Percentiles rank a stretch among this genome's conserved stretches.
Evolutionary conservation across 805 yeast species (phyloP).

Genomic region (Komagataella mondaviorum): DNA sequence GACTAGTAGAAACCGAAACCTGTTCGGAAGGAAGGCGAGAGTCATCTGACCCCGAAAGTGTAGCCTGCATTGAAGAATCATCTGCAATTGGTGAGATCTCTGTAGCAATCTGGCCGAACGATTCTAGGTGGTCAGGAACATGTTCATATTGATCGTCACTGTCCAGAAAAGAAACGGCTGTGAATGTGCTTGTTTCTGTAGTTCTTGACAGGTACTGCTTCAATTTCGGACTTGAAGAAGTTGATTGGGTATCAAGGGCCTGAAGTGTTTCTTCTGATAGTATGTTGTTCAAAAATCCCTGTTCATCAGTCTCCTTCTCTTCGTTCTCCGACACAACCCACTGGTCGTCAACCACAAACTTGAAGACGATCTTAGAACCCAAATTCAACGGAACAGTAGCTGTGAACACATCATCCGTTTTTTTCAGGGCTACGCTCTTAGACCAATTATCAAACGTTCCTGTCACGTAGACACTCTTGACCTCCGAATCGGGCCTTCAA

Average conservation of each 20-base stretch:
- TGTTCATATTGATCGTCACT: not conserved
- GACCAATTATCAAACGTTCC: conserved; percentile 51
- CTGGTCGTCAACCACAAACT: conserved; percentile 43
- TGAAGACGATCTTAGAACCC: not conserved
- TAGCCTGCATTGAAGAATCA: not conserved
- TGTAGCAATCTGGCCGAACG: not conserved
- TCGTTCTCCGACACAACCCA: conserved; percentile 32
- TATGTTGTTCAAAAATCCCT: conserved; percentile 41
- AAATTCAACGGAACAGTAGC: conserved; percentile 25
- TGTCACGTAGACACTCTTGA: conserved; percentile 32
- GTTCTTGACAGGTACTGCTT: not conserved
- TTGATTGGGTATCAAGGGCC: not conserved
- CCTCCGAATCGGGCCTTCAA: not conserved
- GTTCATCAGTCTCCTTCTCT: conserved; percentile 22
- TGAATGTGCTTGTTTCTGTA: not conserved
- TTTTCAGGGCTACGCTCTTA: conserved; percentile 26
- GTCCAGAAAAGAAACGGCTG: not conserved
- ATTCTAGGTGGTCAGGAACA: not conserved
- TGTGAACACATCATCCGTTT: conserved; percentile 25
- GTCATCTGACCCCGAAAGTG: not conserved
- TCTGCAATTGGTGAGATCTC: not conserved
- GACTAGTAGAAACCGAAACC: not conserved
- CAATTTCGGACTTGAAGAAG: not conserved
- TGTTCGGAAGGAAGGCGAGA: not conserved
- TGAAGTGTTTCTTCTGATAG: conserved; percentile 9